Base-by-base conservation (phyloP, 2,329 filamentous ascomycete genomes). In the Clarireedia paspali region DNA sequence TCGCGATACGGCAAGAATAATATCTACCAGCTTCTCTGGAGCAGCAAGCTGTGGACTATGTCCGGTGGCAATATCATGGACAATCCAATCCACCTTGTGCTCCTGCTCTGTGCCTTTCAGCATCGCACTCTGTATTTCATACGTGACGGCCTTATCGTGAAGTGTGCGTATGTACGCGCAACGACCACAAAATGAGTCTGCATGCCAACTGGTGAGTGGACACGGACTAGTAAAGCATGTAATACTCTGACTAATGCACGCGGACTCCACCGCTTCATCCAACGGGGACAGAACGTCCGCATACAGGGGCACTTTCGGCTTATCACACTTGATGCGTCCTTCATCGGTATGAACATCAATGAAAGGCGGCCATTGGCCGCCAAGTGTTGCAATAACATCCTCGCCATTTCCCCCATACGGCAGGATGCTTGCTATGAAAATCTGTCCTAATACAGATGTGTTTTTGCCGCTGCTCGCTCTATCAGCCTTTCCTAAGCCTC, bases 1-100 rank as follows among this genome's bases (percentile, higher is more conserved):
- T 38, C 14, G 6, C 34, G 6, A 6, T 6, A 38, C 14, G 6
- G 6, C 34, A 38, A 38, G 14, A 38, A 38, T 6, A 38, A 69
- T 47, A 14, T 42, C 39, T 12, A n/a, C 5, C n/a, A 42, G 15
- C 39, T 42, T 42, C 39, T 42, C 39, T 17, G 39, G 15, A 7
- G 7, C 39, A 7, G 17, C 39, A 9, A 42, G 5, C 39, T 42
- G 39, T 42, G 39, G 39, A 17, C n/a, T 42, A n/a, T 42, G 39
- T 42, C 9, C 39, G 5, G 39, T 42, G 17, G 6, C 39, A 9
- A 42, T 42, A 9, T 42, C 39, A 5, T 17, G 5, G n/a, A 42
- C 7, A 5, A 42, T 42, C 39, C 39, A 42, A 7, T 42, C 39
- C n/a, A n/a, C n/a, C n/a, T n/a, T n/a, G n/a, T n/a, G n/a, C n/a